A percentile compares a stretch with the other conserved stretches of the same genome.
Conservation (phyloP, 2,329 filamentous ascomycete species). For the Paraconiothyrium brasiliense region DNA sequence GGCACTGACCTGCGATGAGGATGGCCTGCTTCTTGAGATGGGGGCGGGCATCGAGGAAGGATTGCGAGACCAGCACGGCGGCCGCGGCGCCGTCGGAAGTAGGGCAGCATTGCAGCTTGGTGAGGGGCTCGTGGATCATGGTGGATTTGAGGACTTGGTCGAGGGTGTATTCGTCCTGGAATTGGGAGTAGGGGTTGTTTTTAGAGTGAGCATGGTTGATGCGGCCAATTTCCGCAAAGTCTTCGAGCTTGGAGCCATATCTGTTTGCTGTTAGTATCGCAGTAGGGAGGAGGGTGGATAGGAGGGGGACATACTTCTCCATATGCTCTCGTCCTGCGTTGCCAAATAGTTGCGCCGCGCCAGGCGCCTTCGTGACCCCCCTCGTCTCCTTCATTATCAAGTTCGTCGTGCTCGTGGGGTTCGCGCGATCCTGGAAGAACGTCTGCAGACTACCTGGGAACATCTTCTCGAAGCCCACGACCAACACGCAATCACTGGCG, state of each 20-base stretch:
- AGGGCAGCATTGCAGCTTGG: conserved; percentile 98
- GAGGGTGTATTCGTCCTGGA: conserved; percentile 88
- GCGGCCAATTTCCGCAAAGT: conserved; percentile 94
- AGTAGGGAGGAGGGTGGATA: neutral
- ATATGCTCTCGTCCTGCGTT: conserved; percentile 95
- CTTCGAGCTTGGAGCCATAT: conserved; percentile 81
- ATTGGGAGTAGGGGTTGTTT: conserved; percentile 97
- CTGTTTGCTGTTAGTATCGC: conserved; percentile 52
- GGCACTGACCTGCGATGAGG: conserved; percentile 84
- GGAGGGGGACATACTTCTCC: conserved; percentile 72
- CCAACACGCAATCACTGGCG: conserved; percentile 85
- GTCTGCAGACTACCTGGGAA: conserved; percentile 85
- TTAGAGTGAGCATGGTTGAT: conserved; percentile 92
- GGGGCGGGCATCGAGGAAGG: conserved; percentile 85
- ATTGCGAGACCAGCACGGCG: conserved; percentile 86
- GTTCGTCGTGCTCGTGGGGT: conserved; percentile 76
- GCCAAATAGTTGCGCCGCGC: conserved; percentile 92
- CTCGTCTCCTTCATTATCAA: conserved; percentile 85
- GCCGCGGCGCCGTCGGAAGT: conserved; percentile 93
- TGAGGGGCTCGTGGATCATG: conserved; percentile 85
- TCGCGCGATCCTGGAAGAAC: conserved; percentile 85
- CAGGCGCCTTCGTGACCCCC: conserved; percentile 82
- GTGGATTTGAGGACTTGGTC: conserved; percentile 80
- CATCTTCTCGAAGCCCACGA: conserved; percentile 99
- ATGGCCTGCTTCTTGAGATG: conserved; percentile 85